Evolutionary conservation across 768 basidiomycete genomes (phyloP), one percentile per base, ranked within the genome.

Genomic region (Boletus speciosus): DNA sequence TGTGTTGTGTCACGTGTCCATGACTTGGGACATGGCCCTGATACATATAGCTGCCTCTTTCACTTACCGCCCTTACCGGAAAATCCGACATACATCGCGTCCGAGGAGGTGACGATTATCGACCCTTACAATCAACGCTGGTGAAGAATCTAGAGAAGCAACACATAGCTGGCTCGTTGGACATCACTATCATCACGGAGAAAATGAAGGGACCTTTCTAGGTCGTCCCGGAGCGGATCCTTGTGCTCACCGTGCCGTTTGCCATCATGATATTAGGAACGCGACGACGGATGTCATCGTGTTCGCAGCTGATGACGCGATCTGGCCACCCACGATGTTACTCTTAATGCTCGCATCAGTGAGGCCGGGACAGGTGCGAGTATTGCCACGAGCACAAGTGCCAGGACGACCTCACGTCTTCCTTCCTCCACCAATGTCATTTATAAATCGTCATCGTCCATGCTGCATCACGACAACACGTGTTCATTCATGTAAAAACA

Each of bases 121-220:
- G 94, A 96, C 3, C 93, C 93, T 27, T 37, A 96, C 93, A 56
- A 95, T 97, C 66, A 93, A 97, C 68, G 93, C 94, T 3, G 94
- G 93, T 47, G 92, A 94, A 71, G 92, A 93, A 71, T 94, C 95
- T 78, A 91, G 92, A 75, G 88, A 93, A 29, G 92, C 92, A 38
- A 93, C 93, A 34, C 81, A 88, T 73, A 87, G 83, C 65, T 96
- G 93, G 94, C 88, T 97, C 58, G 85, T 85, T 61, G 91, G 93
- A 62, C 86, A 84, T 86, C 64, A 71, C 84, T 25, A 4, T 25
- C 67, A 80, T 86, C 57, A 85, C 83, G 12, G 93, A 95, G 72
- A 92, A 9, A 9, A 29, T 9, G 91, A 79, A 84, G 19, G 88
- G 85, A 1, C 90, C 93, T 5, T 79, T 96, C 1, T 90, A 95